A percentile compares a stretch with the other conserved stretches of the same genome.
These are phyloP conservation scores for Gonapodya prolifera DNA, from an alignment of 192 early-diverging fungal genomes.

Conservation along the genomic window DNA sequence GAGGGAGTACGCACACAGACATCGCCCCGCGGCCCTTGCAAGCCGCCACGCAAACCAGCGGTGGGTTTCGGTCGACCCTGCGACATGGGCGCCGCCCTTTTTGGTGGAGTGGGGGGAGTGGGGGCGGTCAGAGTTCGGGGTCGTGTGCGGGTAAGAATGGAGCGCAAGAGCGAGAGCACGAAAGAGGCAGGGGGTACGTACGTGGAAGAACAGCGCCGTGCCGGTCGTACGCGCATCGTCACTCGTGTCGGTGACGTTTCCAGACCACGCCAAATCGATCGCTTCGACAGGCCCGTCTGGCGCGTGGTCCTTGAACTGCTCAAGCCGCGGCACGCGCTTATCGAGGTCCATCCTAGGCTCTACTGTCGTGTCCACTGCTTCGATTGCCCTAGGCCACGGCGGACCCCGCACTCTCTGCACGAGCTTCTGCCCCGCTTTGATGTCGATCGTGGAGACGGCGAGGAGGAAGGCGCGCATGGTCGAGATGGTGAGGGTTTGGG, in stretches of 20 bases:
- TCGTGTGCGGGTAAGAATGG: not conserved
- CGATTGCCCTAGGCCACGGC: too few species aligned
- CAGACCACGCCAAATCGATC: not conserved
- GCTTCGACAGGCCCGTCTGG: not conserved
- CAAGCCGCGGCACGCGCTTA: not conserved
- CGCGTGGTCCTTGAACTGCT: not conserved
- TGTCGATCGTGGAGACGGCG: not conserved
- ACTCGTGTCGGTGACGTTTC: not conserved
- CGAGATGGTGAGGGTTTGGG: not conserved
- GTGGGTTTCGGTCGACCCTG: constrained; percentile 1
- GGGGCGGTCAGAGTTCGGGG: not conserved
- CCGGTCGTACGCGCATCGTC: not conserved
- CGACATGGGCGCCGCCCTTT: constrained; percentile 2
- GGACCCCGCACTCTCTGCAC: not conserved
- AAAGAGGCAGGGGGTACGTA: not conserved
- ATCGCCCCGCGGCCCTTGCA: not conserved
- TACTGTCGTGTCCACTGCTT: too few species aligned
- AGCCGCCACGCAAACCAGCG: not conserved
- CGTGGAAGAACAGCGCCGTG: not conserved
- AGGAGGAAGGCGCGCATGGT: not conserved
- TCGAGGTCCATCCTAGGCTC: not conserved
- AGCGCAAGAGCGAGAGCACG: not conserved
- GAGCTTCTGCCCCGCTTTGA: not conserved
- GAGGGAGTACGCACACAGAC: not conserved
- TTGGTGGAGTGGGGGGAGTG: not conserved